phyloP scores from a whole-genome alignment of 2,329 filamentous ascomycete species.

The Aspergillus awamori region DNA sequence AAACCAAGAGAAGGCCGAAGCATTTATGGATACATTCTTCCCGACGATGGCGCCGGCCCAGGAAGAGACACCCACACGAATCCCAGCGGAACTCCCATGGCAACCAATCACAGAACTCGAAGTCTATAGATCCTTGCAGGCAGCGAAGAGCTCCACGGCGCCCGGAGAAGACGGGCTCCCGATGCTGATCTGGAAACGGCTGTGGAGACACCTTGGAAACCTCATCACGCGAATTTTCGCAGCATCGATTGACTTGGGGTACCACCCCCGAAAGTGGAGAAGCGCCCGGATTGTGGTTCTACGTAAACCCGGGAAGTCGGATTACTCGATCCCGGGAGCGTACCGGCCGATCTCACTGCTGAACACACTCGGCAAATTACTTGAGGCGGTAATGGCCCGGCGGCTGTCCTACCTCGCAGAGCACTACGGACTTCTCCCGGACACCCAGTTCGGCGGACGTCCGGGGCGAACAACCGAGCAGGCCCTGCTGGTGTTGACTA shows the following conservation, averaged over 20 bases:
- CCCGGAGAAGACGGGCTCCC: constrained; percentile 3
- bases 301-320: constrained; percentile 28
- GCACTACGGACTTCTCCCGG: constrained; percentile 24
- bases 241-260: constrained; percentile 20
- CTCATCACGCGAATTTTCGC: constrained; percentile 19
- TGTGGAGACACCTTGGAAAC: constrained; percentile 7
- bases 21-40: too few relatives aligned
- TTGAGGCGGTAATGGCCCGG: constrained; percentile 5
- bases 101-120: too few relatives aligned
- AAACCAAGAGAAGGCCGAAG: too few relatives aligned
- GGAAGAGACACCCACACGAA: too few relatives aligned
- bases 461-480: constrained; percentile 16
- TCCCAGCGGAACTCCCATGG: too few relatives aligned
- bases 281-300: constrained; percentile 26
- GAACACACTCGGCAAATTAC: constrained; percentile 7
- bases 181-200: constrained; percentile 17
- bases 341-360: constrained; percentile 33
- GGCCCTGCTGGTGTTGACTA: too few relatives aligned
- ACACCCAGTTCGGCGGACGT: constrained; percentile 28
- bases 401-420: constrained; percentile 24
- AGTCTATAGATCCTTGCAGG: too few relatives aligned
- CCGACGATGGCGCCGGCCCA: too few relatives aligned
- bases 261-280: constrained; percentile 25
- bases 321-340: constrained; percentile 28
- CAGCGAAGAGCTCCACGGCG: too few relatives aligned